Evolutionary conservation across 768 basidiomycete species (phyloP), one percentile per base, ranked within the genome.

Genomic region (Leccinellum luteum): DNA sequence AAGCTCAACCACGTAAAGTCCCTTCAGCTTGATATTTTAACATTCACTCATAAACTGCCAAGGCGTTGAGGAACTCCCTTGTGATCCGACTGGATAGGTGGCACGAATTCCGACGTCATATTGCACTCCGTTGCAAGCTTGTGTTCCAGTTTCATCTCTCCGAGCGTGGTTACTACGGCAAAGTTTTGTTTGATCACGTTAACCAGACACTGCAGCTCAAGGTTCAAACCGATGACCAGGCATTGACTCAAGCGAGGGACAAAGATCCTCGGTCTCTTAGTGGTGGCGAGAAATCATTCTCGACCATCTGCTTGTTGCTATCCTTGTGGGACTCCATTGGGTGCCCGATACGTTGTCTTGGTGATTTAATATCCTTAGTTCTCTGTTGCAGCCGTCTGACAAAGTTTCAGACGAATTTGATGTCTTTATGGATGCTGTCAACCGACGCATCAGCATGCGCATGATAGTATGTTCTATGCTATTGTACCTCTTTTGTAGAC

Each of bases 281-380:
- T 62, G 95, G 95, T 48, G 95, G 96, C 38, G 96, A 98, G 72
- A 96, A 97, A 73, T 95, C 92, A 7, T 99, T 97, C 75, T 91
- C 94, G 6, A 98, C 96, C 1, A 93, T 98, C 60, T 95, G 94
- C 64, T 73, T 99, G 52, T 76, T 99, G 48, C 76, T 98, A n/a
- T 87, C 97, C 4, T 78, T 99, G 47, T 99, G 97, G 97, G 92
- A 97, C 66, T 87, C 92, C 15, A 94, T 95, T 55, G 89, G 91
- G 1, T 95, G 95, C 69, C 97, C 97, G 1, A 78, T 99, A 48
- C 80, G 97, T 57, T 98, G 96, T 67, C 84, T 98, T 23, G 90
- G 90, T 90, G 66, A 43, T 81, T 72, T 32, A 45, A 6, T 12
- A 57, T 4, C 23, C 17, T 32, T 31, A 27, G 19, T 50, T 38